phyloP scores from a whole-genome alignment of 257 asterid genomes.

The Asclepias syriaca region DNA sequence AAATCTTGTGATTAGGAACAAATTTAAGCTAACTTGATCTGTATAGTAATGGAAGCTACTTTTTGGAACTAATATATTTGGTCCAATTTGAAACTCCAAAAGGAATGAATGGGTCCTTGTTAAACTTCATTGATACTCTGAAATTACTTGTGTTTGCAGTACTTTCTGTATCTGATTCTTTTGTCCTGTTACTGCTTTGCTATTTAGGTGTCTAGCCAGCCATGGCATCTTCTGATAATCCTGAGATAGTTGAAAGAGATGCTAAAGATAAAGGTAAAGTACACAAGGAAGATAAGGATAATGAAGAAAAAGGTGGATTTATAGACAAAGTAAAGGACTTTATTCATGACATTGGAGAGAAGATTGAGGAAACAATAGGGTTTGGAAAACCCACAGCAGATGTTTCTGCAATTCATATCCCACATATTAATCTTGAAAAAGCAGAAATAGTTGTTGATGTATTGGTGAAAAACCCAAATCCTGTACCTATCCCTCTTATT shows the following conservation, averaged over 20 bases:
- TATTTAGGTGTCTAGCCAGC: slow-evolving; percentile 33
- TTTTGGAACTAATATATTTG: not conserved
- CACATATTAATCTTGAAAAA: slow-evolving; percentile 68
- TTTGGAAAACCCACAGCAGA: slow-evolving; percentile 95
- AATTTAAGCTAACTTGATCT: not conserved
- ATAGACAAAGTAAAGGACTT: slow-evolving; percentile 74
- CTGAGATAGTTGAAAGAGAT: slow-evolving; percentile 48
- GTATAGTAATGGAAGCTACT: not conserved
- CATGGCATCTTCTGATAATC: slow-evolving; percentile 60
- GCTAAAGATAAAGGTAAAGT: slow-evolving; percentile 46
- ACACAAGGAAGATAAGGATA: slow-evolving; percentile 45
- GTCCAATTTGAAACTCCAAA: too few relatives aligned
- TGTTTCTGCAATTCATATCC: slow-evolving; percentile 66
- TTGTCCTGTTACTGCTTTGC: not conserved
- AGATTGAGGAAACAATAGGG: slow-evolving; percentile 85
- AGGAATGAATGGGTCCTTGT: not conserved
- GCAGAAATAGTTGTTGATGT: slow-evolving; percentile 75
- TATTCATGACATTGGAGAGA: slow-evolving; percentile 85
- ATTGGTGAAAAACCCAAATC: slow-evolving; percentile 76
- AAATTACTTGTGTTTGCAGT: not conserved
- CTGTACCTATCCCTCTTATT: slow-evolving; percentile 86
- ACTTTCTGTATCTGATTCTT: not conserved
- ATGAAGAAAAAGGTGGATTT: slow-evolving; percentile 72
- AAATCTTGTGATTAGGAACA: not conserved
- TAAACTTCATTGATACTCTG: not conserved